These are phyloP conservation scores for Escovopsis sp. DNA, from an alignment of 2,329 filamentous ascomycete species.

Conservation along the genomic window DNA sequence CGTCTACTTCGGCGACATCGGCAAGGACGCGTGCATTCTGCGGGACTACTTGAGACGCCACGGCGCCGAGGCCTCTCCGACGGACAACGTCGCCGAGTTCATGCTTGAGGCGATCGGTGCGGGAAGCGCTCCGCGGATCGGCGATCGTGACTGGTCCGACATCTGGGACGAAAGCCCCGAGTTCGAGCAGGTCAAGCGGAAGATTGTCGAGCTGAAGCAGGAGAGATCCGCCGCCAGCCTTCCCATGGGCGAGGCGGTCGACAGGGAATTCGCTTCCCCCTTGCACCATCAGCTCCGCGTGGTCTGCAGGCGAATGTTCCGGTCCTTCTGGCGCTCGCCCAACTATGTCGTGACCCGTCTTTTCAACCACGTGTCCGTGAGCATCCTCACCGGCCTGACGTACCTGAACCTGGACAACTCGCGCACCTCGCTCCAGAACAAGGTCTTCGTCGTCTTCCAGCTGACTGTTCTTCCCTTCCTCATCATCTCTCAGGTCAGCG, in stretches of 20 bases:
- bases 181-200: constrained; percentile 48
- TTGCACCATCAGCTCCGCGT: constrained; percentile 63
- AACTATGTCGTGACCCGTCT: constrained; percentile 83
- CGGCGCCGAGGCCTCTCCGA: constrained; percentile 42
- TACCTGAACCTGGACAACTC: constrained; percentile 68
- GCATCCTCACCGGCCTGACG: constrained; percentile 62
- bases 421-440: constrained; percentile 64
- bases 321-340: constrained; percentile 71
- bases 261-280: constrained; percentile 73
- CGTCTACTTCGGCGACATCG: constrained; percentile 79
- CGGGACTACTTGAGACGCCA: constrained; percentile 46
- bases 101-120: constrained; percentile 79
- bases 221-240: constrained; percentile 30
- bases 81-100: constrained; percentile 54
- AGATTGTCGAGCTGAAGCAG: constrained; percentile 52
- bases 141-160: constrained; percentile 64
- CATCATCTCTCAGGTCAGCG: constrained; percentile 69
- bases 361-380: constrained; percentile 71
- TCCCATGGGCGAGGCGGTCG: constrained; percentile 34
- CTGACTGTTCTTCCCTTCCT: constrained; percentile 71
- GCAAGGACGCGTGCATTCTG: constrained; percentile 56
- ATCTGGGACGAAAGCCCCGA: constrained; percentile 65
- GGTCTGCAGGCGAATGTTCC: constrained; percentile 57
- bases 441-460: constrained; percentile 83
- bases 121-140: constrained; percentile 56